Base-by-base conservation (phyloP, 331 rosid genomes). In the Quercus lobata region DNA sequence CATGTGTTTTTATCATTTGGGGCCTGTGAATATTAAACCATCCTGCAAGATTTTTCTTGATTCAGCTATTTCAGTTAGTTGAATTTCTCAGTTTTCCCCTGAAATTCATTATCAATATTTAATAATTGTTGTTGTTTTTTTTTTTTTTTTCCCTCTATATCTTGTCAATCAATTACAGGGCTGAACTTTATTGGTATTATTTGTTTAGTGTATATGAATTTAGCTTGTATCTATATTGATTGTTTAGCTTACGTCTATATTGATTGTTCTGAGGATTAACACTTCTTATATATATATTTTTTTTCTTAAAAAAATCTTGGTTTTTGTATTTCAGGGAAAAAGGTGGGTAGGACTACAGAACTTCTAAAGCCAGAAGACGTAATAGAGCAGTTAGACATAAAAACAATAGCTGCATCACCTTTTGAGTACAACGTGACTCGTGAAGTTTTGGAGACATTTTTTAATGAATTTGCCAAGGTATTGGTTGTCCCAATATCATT, bases 321-420 rank as follows among this genome's bases (percentile, higher is more conserved):
- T 68, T 76, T 80, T 19, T 8, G 19, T 79, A 46, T 78, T 88
- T 44, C 79, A 92, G 97, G 98, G 62, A 79, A 78, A 73, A 89
- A 71, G 76, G 86, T 94, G 71, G 94, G 97, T 69, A 85, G 97
- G 89, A 76, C 83, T 49, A 73, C 88, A 18, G 91, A 87, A 80
- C 86, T 91, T 69, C 71, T 82, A 69, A 91, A 89, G 70, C 88
- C 89, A 1, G 98, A 94, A 72, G 92, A 87, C 83, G 84, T 91
- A 57, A 86, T 92, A 24, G 97, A 92, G 87, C 98, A 94, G 81
- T 84, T 91, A 82, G 97, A 94, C 79, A 79, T 58, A 72, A 92
- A 94, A 82, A 94, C 98, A 9, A 76, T 90, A 57, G 98, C 98
- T 77, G 97, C 89, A 5, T 83, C 94, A 16, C 98, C 97, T 15